Conservation (phyloP, 2,329 filamentous ascomycete genomes). For the Elsinoe batatas region DNA sequence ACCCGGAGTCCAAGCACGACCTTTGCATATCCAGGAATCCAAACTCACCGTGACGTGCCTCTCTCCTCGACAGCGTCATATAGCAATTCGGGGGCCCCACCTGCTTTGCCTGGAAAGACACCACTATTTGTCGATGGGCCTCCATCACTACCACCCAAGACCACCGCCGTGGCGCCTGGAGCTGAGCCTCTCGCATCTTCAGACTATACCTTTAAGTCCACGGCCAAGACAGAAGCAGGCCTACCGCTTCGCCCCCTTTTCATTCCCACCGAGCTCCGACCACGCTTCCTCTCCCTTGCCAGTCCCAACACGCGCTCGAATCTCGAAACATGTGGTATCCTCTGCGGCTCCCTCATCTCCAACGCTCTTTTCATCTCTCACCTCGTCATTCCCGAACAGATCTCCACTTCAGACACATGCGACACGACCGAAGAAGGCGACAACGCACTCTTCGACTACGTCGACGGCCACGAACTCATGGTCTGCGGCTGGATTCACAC, state of each 20-base stretch:
- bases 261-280: constrained; percentile 64
- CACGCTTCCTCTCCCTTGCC: constrained; percentile 64
- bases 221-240: constrained; percentile 83
- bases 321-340: constrained; percentile 88
- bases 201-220: constrained; percentile 71
- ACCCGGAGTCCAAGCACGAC: background rate
- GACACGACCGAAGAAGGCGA: constrained; percentile 77
- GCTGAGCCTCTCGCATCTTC: constrained; percentile 34
- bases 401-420: constrained; percentile 82
- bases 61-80: background rate
- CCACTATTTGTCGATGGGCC: constrained; percentile 16
- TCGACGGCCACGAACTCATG: constrained; percentile 71
- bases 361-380: constrained; percentile 88
- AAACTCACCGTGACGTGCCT: background rate
- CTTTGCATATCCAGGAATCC: constrained; percentile 8
- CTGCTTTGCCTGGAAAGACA: constrained; percentile 8
- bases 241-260: constrained; percentile 80
- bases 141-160: constrained; percentile 23
- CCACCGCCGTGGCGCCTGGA: background rate
- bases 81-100: background rate
- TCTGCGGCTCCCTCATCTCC: constrained; percentile 82
- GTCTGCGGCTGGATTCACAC: constrained; percentile 97
- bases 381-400: constrained; percentile 84
- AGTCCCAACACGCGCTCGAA: constrained; percentile 67
- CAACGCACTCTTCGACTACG: constrained; percentile 71